A percentile compares a stretch with the other conserved stretches of the same genome.
These are phyloP conservation scores for Pezizomycotina sp. DNA, from an alignment of 2,329 filamentous ascomycete genomes.

Conservation along the genomic window DNA sequence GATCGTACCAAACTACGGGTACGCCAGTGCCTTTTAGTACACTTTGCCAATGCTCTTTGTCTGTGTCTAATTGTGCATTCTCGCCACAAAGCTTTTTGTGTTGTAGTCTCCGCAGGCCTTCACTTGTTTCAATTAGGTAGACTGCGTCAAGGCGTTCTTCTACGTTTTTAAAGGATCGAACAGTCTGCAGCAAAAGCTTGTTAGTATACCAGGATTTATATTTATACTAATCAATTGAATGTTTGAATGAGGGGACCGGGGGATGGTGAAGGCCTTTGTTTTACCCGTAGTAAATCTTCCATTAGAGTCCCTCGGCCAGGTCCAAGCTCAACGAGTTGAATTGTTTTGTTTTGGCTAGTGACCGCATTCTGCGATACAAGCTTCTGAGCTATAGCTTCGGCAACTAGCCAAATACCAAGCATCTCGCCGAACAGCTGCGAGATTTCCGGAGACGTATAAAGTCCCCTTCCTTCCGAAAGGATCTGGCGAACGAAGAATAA, in stretches of 20 bases:
- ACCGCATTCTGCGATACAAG: too few species aligned
- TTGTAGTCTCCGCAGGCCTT: constrained; percentile 37
- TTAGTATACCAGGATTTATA: constrained; percentile 4
- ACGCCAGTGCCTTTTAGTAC: constrained; percentile 8
- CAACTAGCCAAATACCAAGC: constrained; percentile 82
- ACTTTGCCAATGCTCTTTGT: constrained; percentile 4
- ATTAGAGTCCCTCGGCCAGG: constrained; percentile 90
- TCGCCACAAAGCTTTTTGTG: constrained; percentile 11
- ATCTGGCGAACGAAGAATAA: constrained; percentile 67
- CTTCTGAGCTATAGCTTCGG: constrained; percentile 86
- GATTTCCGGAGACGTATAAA: constrained; percentile 93
- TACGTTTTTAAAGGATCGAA: constrained; percentile 67
- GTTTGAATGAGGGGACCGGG: background rate
- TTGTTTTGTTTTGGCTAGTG: constrained; percentile 41
- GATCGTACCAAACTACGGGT: constrained; percentile 37
- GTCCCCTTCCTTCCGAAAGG: constrained; percentile 84
- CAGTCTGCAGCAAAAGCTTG: too few species aligned
- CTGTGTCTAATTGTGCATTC: constrained; percentile 5
- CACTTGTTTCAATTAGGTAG: constrained; percentile 88
- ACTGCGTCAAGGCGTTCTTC: constrained; percentile 64
- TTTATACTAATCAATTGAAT: constrained; percentile 7
- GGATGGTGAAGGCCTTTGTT: constrained; percentile 29
- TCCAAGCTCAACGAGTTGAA: constrained; percentile 71
- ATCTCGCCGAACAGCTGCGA: constrained; percentile 94
- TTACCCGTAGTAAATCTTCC: constrained; percentile 85